Evolutionary conservation across 2,329 filamentous ascomycete genomes (phyloP).

Genomic region (Teratosphaeria nubilosa): DNA sequence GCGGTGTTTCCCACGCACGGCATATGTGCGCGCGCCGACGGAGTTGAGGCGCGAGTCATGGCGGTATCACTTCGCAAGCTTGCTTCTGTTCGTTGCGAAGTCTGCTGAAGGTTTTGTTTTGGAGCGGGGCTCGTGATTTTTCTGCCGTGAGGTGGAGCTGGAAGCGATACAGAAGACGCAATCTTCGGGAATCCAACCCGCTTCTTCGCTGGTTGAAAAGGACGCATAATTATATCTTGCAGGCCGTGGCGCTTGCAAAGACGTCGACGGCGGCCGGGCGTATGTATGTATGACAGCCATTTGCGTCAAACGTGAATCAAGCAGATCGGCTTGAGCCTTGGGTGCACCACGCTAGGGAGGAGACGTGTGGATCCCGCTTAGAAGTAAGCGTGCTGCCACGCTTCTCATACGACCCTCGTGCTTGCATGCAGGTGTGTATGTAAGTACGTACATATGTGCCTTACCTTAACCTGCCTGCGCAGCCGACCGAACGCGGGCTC

Average conservation of each 20-base stretch:
- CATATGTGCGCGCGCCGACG: neutral
- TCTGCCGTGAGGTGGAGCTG: neutral
- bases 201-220: too few relatives aligned
- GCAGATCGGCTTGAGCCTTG: neutral
- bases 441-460: neutral
- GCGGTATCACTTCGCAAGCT: neutral
- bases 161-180: neutral
- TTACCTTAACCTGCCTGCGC: neutral
- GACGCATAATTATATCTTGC: too few relatives aligned
- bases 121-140: neutral
- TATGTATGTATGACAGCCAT: neutral
- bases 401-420: too few relatives aligned
- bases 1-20: neutral
- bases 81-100: neutral
- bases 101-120: neutral
- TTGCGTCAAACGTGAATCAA: neutral
- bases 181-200: neutral
- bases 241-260: neutral
- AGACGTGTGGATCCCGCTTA: too few relatives aligned
- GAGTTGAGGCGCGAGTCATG: neutral
- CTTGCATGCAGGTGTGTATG: too few relatives aligned
- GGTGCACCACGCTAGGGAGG: too few relatives aligned
- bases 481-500: neutral
- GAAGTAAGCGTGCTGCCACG: too few relatives aligned
- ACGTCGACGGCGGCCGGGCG: neutral